Evolutionary conservation across 1,139 yeast genomes (phyloP), one percentile per base, ranked within the genome.

Genomic region (Hyphopichia fennica): DNA sequence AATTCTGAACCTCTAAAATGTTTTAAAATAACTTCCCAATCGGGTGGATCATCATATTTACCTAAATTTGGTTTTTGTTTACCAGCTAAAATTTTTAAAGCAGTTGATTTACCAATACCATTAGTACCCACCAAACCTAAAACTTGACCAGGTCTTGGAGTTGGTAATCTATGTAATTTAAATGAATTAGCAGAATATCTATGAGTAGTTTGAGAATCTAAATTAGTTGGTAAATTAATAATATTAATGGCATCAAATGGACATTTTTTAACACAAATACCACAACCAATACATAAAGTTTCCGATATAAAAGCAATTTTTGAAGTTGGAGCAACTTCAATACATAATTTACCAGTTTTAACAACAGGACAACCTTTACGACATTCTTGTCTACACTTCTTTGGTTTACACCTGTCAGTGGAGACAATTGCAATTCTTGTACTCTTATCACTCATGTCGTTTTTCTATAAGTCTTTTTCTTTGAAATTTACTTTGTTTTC

Each of bases 91-190:
- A 93, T 91, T 72, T 93, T 93, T 62, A 93, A 77, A 10, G 99
- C 99, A n/a, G 99, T 93, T 11, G 96, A 87, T 65, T 93, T 93
- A 58, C 99, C 99, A 60, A 93, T 93, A 89, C 99, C 99, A 75
- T 93, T 93, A 45, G 98, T 88, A 61, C 99, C 99, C 39, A 93
- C 99, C 55, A 93, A 79, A 51, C 99, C 99, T 53, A 93, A 77
- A 38, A 93, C 99, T 70, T 93, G 99, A 46, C 98, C 99, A 6
- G 99, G 98, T 71, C 99, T 86, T 52, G 99, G 99, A 46, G 96
- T 91, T 18, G 99, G 99, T 57, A 93, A 77, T 67, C 99, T 82
- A 66, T 93, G 99, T 59, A 93, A 79, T 69, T 93, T 93, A 82
- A 93, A 93, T 40, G 97, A 89, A 68, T 93, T 93, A 45, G 98